Base-by-base conservation (phyloP, 106 monocot species). In the Allium sativum region DNA sequence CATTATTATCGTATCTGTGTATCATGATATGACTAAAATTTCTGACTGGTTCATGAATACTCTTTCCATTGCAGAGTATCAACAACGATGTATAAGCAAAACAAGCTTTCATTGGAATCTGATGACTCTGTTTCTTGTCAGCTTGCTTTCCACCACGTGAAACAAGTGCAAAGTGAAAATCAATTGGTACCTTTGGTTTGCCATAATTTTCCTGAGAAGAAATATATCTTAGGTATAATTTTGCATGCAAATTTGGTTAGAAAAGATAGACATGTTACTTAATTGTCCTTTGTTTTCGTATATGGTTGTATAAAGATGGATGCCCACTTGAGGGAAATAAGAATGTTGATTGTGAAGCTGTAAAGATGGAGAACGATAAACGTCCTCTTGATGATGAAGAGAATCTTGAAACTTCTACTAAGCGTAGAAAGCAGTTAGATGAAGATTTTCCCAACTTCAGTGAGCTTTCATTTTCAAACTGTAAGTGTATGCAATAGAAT, bases 351-450 rank as follows among this genome's bases (percentile, higher is more conserved):
- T 43, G 10, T 9, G 11, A 43, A 44, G 48, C 21, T 62, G 7
- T 9, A 62, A 43, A 8, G 8, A 13, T 41, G 62, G 42, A 17
- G n/a, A 20, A 31, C 13, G 21, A 20, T 47, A 62, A 62, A 48
- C 62, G 62, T 9, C 47, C 62, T 62, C 48, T 48, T 44, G 47
- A 15, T 19, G 62, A 19, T 18, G 62, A 48, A 43, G 62, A 62
- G 18, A 62, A 48, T 22, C 6, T 47, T 21, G 16, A 48, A 62
- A 14, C 13, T 21, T 7, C 62, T n/a, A 5, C 18, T 21, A 62
- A 62, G 62, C 62, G 62, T 11, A 20, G 21, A 62, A 62, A 47
- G 46, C 62, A 62, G 13, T 12, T 62, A 47, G 62, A 62, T 62
- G 62, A 48, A 62, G 17, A n/a, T 40, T 66, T 44, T 12, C 55